Percentiles rank a stretch among this genome's conserved stretches.
Evolutionary conservation across 1,284 basidiomycete species (phyloP).

Genomic region (Cryptococcus sp.): DNA sequence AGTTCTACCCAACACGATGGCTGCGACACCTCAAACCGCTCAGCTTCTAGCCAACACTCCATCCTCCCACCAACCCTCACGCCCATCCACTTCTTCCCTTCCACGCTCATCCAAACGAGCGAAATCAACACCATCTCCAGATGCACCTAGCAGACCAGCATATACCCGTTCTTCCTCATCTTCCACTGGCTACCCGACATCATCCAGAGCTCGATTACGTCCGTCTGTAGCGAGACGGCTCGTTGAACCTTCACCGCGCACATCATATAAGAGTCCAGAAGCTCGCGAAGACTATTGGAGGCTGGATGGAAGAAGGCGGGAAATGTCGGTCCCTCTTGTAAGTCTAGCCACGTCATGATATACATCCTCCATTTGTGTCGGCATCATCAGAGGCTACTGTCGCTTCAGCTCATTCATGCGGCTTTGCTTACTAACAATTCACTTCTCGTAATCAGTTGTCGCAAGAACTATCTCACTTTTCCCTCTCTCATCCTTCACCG

Average conservation of each 20-base stretch:
- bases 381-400: neutral
- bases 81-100: conserved; percentile 21
- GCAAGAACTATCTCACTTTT: conserved; percentile 42
- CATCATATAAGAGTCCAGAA: conserved; percentile 4
- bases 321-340: conserved; percentile 47
- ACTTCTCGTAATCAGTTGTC: conserved; percentile 30
- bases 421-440: too few species aligned
- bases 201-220: conserved; percentile 4
- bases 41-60: neutral
- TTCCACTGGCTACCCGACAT: conserved; percentile 2
- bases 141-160: neutral
- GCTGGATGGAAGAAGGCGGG: conserved; percentile 29
- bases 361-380: conserved; percentile 1
- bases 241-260: conserved; percentile 8
- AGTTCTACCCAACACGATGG: neutral
- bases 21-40: conserved; percentile 1
- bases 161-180: neutral
- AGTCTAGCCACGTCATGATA: conserved; percentile 12
- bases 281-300: conserved; percentile 10
- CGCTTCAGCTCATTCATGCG: too few species aligned
- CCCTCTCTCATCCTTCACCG: conserved; percentile 34
- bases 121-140: conserved; percentile 28
- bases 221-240: conserved; percentile 13
- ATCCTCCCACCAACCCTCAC: conserved; percentile 8
- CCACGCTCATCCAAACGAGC: conserved; percentile 41